These are phyloP conservation scores for Paramyrothecium roridum DNA, from an alignment of 2,329 filamentous ascomycete species.

Conservation along the genomic window DNA sequence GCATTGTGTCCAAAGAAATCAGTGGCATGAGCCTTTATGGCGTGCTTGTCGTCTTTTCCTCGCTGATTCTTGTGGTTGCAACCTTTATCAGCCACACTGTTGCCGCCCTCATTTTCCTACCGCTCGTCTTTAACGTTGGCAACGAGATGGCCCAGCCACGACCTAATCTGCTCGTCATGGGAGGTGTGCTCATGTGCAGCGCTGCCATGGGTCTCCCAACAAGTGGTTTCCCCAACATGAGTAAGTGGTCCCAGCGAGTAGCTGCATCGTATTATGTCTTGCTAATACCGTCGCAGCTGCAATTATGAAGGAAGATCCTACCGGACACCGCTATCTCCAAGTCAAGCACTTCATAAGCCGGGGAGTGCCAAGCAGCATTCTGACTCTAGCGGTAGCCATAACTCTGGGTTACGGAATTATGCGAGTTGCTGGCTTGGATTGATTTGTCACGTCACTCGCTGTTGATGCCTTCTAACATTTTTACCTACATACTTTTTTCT, in stretches of 20 bases:
- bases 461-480: neutral
- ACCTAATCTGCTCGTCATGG: conserved; percentile 94
- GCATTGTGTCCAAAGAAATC: conserved; percentile 69
- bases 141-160: conserved; percentile 82
- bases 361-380: conserved; percentile 82
- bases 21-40: conserved; percentile 79
- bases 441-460: conserved; percentile 6
- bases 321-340: conserved; percentile 84
- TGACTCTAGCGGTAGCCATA: conserved; percentile 78
- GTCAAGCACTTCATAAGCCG: conserved; percentile 94
- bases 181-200: conserved; percentile 89
- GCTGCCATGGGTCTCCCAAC: conserved; percentile 96
- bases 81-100: conserved; percentile 99
- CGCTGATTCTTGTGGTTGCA: conserved; percentile 83
- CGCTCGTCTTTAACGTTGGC: conserved; percentile 84
- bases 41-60: conserved; percentile 80
- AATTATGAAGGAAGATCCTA: conserved; percentile 98
- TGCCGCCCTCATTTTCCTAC: conserved; percentile 89
- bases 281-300: conserved; percentile 59
- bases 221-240: conserved; percentile 98
- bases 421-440: conserved; percentile 65
- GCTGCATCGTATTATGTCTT: neutral
- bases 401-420: conserved; percentile 90
- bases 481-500: neutral
- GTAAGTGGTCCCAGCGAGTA: conserved; percentile 55